phyloP scores from a whole-genome alignment of 1,139 yeast genomes.

The Lodderomyces pseudojiufengensis region DNA sequence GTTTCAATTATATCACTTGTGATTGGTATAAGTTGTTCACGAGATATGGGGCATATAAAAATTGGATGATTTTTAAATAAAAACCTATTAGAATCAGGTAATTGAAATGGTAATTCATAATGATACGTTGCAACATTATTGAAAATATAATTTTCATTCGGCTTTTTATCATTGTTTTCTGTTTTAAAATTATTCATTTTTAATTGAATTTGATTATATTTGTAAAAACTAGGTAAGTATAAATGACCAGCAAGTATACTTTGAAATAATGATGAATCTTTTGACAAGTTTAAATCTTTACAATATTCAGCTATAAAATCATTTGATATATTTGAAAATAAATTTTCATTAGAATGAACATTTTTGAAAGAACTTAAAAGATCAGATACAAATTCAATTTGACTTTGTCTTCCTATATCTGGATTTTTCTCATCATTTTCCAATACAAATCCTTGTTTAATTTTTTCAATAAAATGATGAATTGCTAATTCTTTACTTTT shows the following conservation, averaged over 20 bases:
- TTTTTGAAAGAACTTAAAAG: conserved; percentile 36
- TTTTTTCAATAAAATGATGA: conserved; percentile 22
- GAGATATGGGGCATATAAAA: conserved; percentile 87
- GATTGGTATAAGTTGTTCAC: conserved; percentile 61
- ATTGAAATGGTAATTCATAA: conserved; percentile 42
- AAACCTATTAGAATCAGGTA: conserved; percentile 40
- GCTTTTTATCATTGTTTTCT: conserved; percentile 34
- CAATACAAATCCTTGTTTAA: conserved; percentile 24
- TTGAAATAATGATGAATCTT: conserved; percentile 69
- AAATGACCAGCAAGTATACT: conserved; percentile 67
- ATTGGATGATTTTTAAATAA: conserved; percentile 69
- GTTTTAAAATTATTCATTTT: conserved; percentile 28
- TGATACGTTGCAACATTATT: conserved; percentile 23
- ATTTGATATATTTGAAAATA: conserved; percentile 38
- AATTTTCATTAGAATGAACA: conserved; percentile 28
- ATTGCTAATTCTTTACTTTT: conserved; percentile 1
- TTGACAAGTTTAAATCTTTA: conserved; percentile 55
- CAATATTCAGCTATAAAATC: conserved; percentile 69
- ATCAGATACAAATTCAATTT: conserved; percentile 40
- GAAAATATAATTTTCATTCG: conserved; percentile 2
- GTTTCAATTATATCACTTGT: conserved; percentile 18
- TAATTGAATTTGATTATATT: conserved; percentile 50
- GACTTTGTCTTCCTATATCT: conserved; percentile 21
- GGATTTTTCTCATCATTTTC: conserved; percentile 18
- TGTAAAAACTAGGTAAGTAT: conserved; percentile 69